Conservation (phyloP, 163 green algal genomes). For the Chlamydomonas reinhardtii region DNA sequence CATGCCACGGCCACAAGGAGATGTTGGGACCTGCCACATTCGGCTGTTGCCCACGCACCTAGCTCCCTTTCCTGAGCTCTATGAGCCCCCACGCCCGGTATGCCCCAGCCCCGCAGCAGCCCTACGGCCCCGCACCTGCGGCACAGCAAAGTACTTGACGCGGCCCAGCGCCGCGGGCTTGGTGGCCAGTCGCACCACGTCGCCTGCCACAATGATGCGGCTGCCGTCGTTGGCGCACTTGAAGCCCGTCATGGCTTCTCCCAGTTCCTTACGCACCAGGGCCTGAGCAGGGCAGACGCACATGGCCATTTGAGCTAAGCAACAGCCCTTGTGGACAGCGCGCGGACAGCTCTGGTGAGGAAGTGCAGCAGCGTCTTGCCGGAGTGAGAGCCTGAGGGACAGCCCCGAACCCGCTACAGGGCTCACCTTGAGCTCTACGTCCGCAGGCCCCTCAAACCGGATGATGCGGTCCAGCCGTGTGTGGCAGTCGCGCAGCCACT, state of each 20-base stretch:
- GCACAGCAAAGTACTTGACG: conserved; percentile 72
- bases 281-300: conserved; percentile 1
- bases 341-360: no score
- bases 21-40: no score
- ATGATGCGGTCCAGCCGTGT: conserved; percentile 77
- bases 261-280: conserved; percentile 57
- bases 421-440: conserved; percentile 64
- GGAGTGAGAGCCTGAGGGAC: no score
- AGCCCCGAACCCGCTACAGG: no score
- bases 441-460: conserved; percentile 66
- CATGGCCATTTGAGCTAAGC: no score
- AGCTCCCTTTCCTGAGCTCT: no score
- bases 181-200: conserved; percentile 72
- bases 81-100: no score
- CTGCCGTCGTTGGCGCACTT: conserved; percentile 65
- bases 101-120: no score
- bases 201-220: conserved; percentile 58
- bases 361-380: no score
- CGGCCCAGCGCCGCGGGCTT: conserved; percentile 71
- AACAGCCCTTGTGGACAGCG: no score
- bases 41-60: no score
- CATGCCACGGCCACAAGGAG: no score
- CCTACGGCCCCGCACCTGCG: conserved; percentile 59
- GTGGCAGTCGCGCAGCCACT: conserved; percentile 83
- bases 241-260: conserved; percentile 77